Conservation (phyloP, 2,329 filamentous ascomycete genomes). For the Ophiostoma pallidulum region DNA sequence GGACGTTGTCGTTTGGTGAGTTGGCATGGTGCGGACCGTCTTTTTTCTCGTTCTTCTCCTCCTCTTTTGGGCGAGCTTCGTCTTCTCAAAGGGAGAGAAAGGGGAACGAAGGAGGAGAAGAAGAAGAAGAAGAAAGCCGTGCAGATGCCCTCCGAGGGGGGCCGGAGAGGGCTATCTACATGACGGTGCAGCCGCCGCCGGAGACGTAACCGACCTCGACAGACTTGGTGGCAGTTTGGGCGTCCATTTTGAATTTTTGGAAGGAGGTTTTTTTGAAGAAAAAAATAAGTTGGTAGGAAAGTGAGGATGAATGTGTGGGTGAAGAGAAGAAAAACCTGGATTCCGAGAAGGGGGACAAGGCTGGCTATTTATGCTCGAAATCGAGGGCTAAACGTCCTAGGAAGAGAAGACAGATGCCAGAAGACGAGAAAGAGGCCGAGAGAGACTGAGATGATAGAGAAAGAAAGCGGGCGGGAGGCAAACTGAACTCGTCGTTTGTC, state of each 20-base stretch:
- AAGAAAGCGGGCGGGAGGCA: too few relatives aligned
- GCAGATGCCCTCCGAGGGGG: background rate
- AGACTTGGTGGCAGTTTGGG: constrained; percentile 14
- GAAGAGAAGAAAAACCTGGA: constrained; percentile 14
- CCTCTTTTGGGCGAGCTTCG: too few relatives aligned
- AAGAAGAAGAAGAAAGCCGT: background rate
- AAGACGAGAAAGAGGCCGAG: background rate
- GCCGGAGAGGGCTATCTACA: constrained; percentile 22
- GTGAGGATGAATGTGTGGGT: constrained; percentile 18
- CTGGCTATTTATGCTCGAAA: constrained; percentile 17
- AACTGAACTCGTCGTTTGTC: too few relatives aligned
- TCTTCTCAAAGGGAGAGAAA: background rate
- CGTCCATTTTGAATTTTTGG: constrained; percentile 14
- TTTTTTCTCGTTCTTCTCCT: too few relatives aligned
- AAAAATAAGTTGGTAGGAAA: constrained; percentile 8
- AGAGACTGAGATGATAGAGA: too few relatives aligned
- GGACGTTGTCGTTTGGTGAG: too few relatives aligned
- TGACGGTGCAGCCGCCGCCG: constrained; percentile 25
- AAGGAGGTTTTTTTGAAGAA: background rate
- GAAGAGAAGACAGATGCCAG: background rate
- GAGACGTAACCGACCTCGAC: constrained; percentile 21
- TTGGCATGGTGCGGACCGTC: too few relatives aligned
- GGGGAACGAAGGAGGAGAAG: background rate
- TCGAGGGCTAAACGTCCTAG: background rate
- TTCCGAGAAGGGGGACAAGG: background rate